A percentile compares a stretch with the other conserved stretches of the same genome.
Conservation (phyloP, 2,329 filamentous ascomycete species). For the Tolypocladium sp. region DNA sequence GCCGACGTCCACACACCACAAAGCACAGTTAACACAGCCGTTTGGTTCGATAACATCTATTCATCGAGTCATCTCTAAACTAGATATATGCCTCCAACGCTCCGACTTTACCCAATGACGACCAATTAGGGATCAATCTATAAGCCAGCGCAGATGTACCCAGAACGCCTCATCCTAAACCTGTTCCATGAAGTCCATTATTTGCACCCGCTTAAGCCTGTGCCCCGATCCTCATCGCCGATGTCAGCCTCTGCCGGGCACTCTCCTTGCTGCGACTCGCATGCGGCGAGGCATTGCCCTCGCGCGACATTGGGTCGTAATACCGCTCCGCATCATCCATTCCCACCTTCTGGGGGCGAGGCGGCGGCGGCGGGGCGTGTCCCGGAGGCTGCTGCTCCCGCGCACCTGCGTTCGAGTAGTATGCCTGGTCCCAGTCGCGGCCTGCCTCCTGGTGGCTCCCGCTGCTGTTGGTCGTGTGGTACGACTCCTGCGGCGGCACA, state of each 20-base stretch:
- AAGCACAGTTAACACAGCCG: background rate
- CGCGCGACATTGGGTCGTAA: constrained; percentile 17
- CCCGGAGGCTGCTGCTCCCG: constrained; percentile 10
- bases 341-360: constrained; percentile 26
- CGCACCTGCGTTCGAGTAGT: constrained; percentile 12
- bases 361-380: constrained; percentile 22
- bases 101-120: background rate
- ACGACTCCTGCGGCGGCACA: constrained; percentile 10
- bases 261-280: constrained; percentile 15
- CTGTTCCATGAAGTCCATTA: background rate
- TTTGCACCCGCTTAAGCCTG: background rate
- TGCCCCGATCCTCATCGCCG: constrained; percentile 19
- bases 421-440: constrained; percentile 19
- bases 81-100: background rate
- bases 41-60: background rate
- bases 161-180: background rate
- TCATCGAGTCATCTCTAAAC: background rate
- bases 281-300: constrained; percentile 4
- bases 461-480: constrained; percentile 9
- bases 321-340: constrained; percentile 23
- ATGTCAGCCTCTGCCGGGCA: constrained; percentile 21
- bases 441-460: constrained; percentile 10
- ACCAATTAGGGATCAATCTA: background rate
- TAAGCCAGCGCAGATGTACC: background rate
- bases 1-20: background rate